Conservation (phyloP, 2,329 filamentous ascomycete genomes). For the Pseudogymnoascus sp. region DNA sequence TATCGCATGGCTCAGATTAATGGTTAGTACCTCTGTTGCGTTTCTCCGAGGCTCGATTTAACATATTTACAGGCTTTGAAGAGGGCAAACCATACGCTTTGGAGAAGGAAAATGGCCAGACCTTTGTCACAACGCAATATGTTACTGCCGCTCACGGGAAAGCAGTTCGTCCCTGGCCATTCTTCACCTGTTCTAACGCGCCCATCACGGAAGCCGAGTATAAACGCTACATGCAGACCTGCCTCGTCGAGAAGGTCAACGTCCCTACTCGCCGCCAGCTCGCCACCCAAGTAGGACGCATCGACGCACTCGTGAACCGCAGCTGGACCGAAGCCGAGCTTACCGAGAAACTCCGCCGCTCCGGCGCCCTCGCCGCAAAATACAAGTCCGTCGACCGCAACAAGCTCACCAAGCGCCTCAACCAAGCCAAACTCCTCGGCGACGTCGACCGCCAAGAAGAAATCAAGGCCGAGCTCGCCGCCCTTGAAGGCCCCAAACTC, state of each 20-base stretch:
- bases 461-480: slow-evolving; percentile 52
- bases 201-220: slow-evolving; percentile 78
- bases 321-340: slow-evolving; percentile 78
- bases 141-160: slow-evolving; percentile 74
- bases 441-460: slow-evolving; percentile 49
- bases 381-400: slow-evolving; percentile 60
- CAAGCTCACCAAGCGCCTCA: slow-evolving; percentile 54
- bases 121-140: slow-evolving; percentile 79
- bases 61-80: slow-evolving; percentile 52
- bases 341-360: slow-evolving; percentile 65
- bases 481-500: slow-evolving; percentile 58
- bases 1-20: slow-evolving; percentile 89
- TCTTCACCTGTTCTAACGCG: slow-evolving; percentile 81
- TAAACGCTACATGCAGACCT: slow-evolving; percentile 68
- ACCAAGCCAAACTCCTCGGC: slow-evolving; percentile 55
- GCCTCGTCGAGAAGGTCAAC: slow-evolving; percentile 61
- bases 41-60: slow-evolving; percentile 14
- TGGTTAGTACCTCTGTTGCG: slow-evolving; percentile 39
- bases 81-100: slow-evolving; percentile 78
- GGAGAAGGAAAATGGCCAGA: slow-evolving; percentile 61
- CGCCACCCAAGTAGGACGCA: slow-evolving; percentile 65
- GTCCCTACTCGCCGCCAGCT: slow-evolving; percentile 66
- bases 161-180: slow-evolving; percentile 75
- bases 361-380: slow-evolving; percentile 57
- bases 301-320: slow-evolving; percentile 70